Evolutionary conservation across 2,329 filamentous ascomycete genomes (phyloP).

Genomic region (Pseudogymnoascus sp.): DNA sequence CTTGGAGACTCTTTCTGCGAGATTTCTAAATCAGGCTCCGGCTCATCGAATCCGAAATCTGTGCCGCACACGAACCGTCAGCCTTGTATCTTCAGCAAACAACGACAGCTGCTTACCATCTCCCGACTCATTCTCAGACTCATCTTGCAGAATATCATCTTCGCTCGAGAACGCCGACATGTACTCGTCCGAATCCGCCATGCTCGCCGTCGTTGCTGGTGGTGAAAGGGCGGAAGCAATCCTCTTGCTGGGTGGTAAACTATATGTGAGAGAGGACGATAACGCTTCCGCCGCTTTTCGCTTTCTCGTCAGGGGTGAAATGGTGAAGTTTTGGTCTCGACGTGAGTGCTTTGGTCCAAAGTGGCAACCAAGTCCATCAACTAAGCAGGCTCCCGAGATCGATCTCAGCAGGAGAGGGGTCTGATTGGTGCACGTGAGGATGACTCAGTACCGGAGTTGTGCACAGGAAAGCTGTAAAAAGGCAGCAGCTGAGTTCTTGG

Average conservation of each 20-base stretch:
- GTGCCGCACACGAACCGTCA: neutral
- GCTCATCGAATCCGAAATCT: conserved; percentile 39
- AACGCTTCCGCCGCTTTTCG: conserved; percentile 43
- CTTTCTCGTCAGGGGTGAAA: conserved; percentile 45
- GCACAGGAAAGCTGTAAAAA: neutral
- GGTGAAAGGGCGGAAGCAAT: conserved; percentile 37
- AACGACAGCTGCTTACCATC: conserved; percentile 22
- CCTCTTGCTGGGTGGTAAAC: conserved; percentile 26
- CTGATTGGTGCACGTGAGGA: conserved; percentile 7
- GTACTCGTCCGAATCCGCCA: conserved; percentile 93
- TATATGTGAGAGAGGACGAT: conserved; percentile 26
- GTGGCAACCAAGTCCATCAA: conserved; percentile 6
- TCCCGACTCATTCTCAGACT: conserved; percentile 58
- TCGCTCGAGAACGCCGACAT: conserved; percentile 77
- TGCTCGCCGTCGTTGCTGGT: conserved; percentile 45
- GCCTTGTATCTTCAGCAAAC: neutral
- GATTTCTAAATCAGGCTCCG: conserved; percentile 40
- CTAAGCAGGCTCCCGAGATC: conserved; percentile 1
- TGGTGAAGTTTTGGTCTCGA: conserved; percentile 30
- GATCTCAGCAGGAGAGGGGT: neutral
- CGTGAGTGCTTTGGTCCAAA: neutral
- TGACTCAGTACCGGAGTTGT: conserved; percentile 1
- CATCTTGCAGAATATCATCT: conserved; percentile 64
- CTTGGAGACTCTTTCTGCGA: conserved; percentile 58
- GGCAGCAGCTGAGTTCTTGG: neutral